phyloP scores from a whole-genome alignment of 78 protist genomes.

The Bodo saltans region DNA sequence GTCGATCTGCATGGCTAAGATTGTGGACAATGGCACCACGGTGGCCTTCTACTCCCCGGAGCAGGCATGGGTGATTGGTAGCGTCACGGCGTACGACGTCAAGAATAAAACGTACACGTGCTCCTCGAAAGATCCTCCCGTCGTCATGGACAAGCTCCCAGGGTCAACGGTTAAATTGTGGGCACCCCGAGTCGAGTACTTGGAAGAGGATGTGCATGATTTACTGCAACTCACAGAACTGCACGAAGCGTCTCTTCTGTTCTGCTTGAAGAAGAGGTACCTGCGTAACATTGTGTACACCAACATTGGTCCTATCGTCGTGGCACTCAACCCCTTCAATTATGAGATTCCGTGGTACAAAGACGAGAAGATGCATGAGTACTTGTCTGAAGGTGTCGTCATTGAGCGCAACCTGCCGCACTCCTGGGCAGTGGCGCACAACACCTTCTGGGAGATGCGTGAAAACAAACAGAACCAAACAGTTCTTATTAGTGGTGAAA shows the following conservation, averaged over 20 bases:
- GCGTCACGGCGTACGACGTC: background rate
- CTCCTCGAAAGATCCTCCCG: background rate
- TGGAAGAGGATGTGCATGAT: constrained; percentile 15
- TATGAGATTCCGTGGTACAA: constrained; percentile 48
- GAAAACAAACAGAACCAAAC: constrained; percentile 22
- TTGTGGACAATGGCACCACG: no score
- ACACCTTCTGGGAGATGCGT: constrained; percentile 28
- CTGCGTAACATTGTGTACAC: constrained; percentile 29
- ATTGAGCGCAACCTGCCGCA: constrained; percentile 13
- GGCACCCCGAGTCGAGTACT: background rate
- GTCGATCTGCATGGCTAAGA: no score
- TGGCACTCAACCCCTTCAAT: constrained; percentile 71
- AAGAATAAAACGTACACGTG: background rate
- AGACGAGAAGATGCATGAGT: constrained; percentile 54
- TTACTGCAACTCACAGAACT: constrained; percentile 32
- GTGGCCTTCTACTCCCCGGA: background rate
- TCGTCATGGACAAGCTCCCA: background rate
- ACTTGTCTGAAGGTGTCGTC: constrained; percentile 13
- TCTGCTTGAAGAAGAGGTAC: constrained; percentile 14
- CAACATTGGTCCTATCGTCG: constrained; percentile 55
- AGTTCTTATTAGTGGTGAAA: constrained; percentile 21
- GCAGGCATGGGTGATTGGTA: constrained; percentile 11
- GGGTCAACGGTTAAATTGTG: background rate
- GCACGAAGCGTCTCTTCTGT: constrained; percentile 36
- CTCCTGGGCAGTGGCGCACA: constrained; percentile 38